Percentiles rank a stretch among this genome's conserved stretches.
Evolutionary conservation across 2,329 filamentous ascomycete species (phyloP).

Genomic region (Paraconiothyrium brasiliense): DNA sequence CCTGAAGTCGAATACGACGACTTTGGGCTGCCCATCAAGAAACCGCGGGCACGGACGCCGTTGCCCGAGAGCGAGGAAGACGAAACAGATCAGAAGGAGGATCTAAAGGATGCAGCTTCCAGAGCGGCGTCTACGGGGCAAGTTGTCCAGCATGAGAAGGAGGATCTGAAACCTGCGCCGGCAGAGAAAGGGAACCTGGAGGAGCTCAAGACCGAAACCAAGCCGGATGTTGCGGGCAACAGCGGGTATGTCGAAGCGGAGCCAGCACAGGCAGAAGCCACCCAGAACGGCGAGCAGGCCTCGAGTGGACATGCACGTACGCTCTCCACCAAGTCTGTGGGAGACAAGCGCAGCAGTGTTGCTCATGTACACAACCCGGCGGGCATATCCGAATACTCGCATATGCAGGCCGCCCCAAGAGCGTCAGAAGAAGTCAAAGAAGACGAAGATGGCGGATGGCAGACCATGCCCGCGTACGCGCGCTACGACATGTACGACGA

Average conservation of each 20-base stretch:
- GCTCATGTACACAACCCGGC: constrained; percentile 13
- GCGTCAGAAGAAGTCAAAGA: constrained; percentile 57
- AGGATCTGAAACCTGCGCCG: constrained; percentile 18
- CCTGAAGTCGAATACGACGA: constrained; percentile 67
- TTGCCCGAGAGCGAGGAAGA: constrained; percentile 40
- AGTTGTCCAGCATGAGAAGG: constrained; percentile 38
- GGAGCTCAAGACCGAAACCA: constrained; percentile 20
- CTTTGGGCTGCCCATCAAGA: constrained; percentile 73
- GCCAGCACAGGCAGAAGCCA: constrained; percentile 20
- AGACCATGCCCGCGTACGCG: constrained; percentile 92
- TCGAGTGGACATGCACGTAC: constrained; percentile 7
- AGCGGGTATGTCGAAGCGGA: constrained; percentile 27
- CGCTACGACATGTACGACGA: constrained; percentile 97
- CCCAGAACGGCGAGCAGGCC: constrained; percentile 19
- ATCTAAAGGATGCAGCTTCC: constrained; percentile 41
- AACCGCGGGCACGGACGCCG: constrained; percentile 45
- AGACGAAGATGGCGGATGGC: constrained; percentile 81
- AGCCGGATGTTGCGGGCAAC: constrained; percentile 12
- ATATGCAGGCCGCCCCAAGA: constrained; percentile 76
- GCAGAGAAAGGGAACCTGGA: constrained; percentile 16
- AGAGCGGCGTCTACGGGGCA: constrained; percentile 37
- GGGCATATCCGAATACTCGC: constrained; percentile 83
- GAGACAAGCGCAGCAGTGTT: constrained; percentile 23
- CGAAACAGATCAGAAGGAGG: constrained; percentile 37
- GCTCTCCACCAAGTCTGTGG: constrained; percentile 4